Evolutionary conservation across 345 rosid genomes (phyloP).

Genomic region (Salix brachista): DNA sequence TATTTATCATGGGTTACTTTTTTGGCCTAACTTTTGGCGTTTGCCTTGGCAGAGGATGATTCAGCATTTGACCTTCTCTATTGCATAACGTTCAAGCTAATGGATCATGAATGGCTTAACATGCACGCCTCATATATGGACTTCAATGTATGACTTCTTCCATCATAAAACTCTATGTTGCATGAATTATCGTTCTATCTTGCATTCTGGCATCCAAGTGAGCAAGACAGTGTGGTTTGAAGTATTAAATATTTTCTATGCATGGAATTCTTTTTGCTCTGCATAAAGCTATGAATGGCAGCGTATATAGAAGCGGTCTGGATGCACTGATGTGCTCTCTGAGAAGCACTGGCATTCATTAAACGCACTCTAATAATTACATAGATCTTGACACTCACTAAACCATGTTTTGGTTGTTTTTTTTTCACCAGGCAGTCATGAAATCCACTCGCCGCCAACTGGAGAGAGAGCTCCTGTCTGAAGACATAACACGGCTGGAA

Average conservation of each 20-base stretch:
- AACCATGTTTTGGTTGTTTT: neutral
- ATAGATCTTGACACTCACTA: neutral
- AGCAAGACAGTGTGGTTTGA: neutral
- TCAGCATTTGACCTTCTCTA: conserved; percentile 91
- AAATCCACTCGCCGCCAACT: conserved; percentile 65
- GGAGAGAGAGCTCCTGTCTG: conserved; percentile 75
- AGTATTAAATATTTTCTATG: too few species aligned
- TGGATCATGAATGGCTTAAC: conserved; percentile 93
- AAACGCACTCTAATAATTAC: neutral
- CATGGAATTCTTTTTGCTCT: neutral
- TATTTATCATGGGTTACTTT: neutral
- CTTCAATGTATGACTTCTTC: conserved; percentile 62
- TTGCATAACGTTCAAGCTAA: conserved; percentile 93
- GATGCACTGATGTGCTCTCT: neutral
- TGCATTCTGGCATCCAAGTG: neutral
- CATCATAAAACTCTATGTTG: conserved; percentile 1
- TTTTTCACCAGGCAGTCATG: conserved; percentile 31
- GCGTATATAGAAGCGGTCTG: neutral
- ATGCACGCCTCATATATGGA: conserved; percentile 99
- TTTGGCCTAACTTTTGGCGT: neutral
- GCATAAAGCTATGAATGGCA: neutral
- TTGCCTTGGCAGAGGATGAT: conserved; percentile 59
- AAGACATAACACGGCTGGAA: conserved; percentile 65
- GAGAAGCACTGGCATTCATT: neutral
- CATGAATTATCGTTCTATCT: neutral